phyloP scores from a whole-genome alignment of 768 basidiomycete genomes.

The Tricholoma hemisulphureum region DNA sequence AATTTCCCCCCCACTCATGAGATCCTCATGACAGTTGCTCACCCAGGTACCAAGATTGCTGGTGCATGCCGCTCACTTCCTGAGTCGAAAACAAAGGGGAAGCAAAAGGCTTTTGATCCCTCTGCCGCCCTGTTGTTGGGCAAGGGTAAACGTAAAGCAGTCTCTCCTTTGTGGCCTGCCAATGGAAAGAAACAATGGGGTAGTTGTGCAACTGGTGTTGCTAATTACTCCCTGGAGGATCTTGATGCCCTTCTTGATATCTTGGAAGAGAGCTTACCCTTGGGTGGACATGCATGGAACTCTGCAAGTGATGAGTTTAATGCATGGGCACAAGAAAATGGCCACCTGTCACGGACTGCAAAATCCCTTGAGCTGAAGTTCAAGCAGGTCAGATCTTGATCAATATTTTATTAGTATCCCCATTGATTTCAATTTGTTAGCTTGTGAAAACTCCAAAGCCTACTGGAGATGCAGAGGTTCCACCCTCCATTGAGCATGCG shows the following conservation, averaged over 20 bases:
- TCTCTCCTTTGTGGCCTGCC: not conserved
- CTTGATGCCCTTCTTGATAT: not conserved
- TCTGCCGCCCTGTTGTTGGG: not conserved
- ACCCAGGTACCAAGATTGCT: not conserved
- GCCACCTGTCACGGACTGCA: not conserved
- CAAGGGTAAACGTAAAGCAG: not conserved
- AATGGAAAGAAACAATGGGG: not conserved
- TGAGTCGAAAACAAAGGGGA: not conserved
- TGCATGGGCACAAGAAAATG: not conserved
- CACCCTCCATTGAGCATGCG: not conserved
- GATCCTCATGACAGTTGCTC: not conserved
- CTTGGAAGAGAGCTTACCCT: not conserved
- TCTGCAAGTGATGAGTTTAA: not conserved
- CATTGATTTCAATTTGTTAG: not conserved
- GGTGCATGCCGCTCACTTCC: not conserved
- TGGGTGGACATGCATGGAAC: not conserved
- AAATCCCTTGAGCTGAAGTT: not conserved
- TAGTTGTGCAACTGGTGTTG: not conserved
- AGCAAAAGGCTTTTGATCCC: not conserved
- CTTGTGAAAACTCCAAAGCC: not conserved
- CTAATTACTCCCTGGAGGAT: not conserved
- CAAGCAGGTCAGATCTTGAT: not conserved
- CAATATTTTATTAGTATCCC: not conserved
- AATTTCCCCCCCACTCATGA: not conserved
- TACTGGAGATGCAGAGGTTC: not conserved